Evolutionary conservation across 108 stramenopile genomes (phyloP).

Genomic region (Nitzschia inconspicua): DNA sequence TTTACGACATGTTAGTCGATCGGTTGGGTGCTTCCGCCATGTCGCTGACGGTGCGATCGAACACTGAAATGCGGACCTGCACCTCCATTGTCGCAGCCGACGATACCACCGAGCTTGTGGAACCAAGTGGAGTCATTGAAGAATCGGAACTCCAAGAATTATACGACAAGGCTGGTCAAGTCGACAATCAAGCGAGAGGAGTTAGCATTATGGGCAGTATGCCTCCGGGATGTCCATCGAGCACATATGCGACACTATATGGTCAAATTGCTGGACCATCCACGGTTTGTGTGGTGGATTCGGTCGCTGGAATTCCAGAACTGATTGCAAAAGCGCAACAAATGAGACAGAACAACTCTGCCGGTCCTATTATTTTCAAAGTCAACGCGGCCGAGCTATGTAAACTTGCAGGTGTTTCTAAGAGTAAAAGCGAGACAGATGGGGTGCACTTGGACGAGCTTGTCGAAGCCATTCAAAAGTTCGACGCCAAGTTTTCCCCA

Average conservation of each 20-base stretch:
- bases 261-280: constrained; percentile 16
- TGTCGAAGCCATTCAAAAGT: constrained; percentile 33
- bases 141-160: constrained; percentile 48
- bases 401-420: constrained; percentile 49
- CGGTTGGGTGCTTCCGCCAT: constrained; percentile 32
- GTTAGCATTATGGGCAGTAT: constrained; percentile 84
- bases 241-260: constrained; percentile 66
- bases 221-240: constrained; percentile 73
- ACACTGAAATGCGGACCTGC: constrained; percentile 58
- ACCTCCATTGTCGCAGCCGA: constrained; percentile 73
- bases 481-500: constrained; percentile 37
- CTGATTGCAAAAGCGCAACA: constrained; percentile 24
- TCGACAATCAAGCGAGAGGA: constrained; percentile 22
- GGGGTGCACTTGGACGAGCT: constrained; percentile 45
- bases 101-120: constrained; percentile 81
- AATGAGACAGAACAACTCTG: not conserved
- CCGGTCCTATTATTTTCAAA: constrained; percentile 60
- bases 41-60: constrained; percentile 54
- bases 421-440: constrained; percentile 29
- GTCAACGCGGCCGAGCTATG: constrained; percentile 79
- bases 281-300: constrained; percentile 76
- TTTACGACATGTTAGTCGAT: constrained; percentile 33
- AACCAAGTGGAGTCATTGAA: constrained; percentile 63
- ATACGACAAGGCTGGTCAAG: constrained; percentile 17
- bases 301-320: constrained; percentile 63